Base-by-base conservation (phyloP, 2,329 filamentous ascomycete genomes). In the Talaromyces rugulosus region DNA sequence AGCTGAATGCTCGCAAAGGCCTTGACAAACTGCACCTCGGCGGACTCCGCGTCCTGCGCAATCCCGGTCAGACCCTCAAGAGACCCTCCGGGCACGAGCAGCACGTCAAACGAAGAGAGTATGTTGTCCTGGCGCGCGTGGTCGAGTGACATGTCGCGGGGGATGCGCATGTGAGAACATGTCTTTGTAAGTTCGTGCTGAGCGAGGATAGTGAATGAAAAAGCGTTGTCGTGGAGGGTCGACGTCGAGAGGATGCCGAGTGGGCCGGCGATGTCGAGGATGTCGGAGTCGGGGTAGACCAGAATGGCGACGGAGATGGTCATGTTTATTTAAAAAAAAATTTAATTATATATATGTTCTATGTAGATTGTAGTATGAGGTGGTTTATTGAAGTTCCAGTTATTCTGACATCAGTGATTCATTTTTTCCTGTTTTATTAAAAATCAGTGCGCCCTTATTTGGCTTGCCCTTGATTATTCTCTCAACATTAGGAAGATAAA, bases 171-270 rank as follows among this genome's bases (percentile, higher is more conserved):
- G 52, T 59, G 50, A 44, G 47, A 52, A 50, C 58, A 59, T 53
- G 57, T 59, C 23, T 28, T 16, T 30, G 57, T 59, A 18, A 40
- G 7, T 44, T 54, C 33, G 16, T 23, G n/a, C 40, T 53, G 33
- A 4, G 57, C 57, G n/a, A 59, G 31, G 47, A 59, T 44, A 14
- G 47, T 59, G 57, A 59, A 59, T n/a, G n/a, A n/a, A 18, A 55
- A 55, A 11, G 31, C 31, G 18, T 23, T 18, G 31, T 23, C 16
- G 31, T 28, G n/a, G 16, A 55, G 53, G 4, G 33, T 33, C 14
- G 53, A 55, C 8, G 28, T 40, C n/a, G 53, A 55, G 33, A 55
- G 28, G 8, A 55, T 55, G n/a, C 28, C 28, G 31, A 55, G 30
- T 3, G 53, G 53, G 1, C 53, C 53, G 28, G 30, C 28, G 31